Percentiles rank a stretch among this genome's conserved stretches.
Evolutionary conservation across 23 red algal species (phyloP).

Genomic region (Chondrus crispus): DNA sequence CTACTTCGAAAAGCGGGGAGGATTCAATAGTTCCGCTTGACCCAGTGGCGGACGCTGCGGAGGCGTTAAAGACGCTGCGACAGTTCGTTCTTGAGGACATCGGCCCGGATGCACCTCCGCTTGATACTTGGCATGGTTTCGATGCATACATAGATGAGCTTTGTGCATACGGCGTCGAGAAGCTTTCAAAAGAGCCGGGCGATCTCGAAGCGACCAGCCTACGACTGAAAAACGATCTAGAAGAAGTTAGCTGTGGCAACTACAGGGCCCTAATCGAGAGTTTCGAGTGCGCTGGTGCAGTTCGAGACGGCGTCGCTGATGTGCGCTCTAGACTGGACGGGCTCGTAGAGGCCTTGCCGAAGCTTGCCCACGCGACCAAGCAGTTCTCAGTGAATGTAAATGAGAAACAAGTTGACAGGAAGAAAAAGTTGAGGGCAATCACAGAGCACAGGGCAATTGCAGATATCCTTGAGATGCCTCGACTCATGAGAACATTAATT

Average conservation of each 20-base stretch:
- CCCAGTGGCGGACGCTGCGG: conserved; percentile 49
- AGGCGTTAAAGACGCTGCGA: conserved; percentile 45
- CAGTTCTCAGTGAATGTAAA: conserved; percentile 53
- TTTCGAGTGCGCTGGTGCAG: conserved; percentile 77
- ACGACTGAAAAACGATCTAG: conserved; percentile 48
- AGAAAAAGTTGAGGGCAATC: conserved; percentile 31
- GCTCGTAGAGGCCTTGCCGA: conserved; percentile 48
- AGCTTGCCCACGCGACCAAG: conserved; percentile 46
- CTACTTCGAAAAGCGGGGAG: no score
- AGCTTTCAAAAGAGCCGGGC: conserved; percentile 57
- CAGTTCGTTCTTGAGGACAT: conserved; percentile 38
- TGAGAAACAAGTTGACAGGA: conserved; percentile 33
- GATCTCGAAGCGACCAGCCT: conserved; percentile 17
- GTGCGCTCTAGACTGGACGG: conserved; percentile 44
- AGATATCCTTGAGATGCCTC: conserved; percentile 76
- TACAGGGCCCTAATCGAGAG: conserved; percentile 79
- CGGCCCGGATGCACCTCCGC: neutral
- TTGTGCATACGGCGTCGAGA: conserved; percentile 44
- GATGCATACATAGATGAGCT: conserved; percentile 75
- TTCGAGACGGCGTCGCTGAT: conserved; percentile 59
- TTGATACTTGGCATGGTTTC: conserved; percentile 44
- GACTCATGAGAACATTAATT: conserved; percentile 53
- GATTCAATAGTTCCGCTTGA: conserved; percentile 9
- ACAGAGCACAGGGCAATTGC: conserved; percentile 47
- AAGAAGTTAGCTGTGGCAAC: conserved; percentile 71